These are phyloP conservation scores for Saccharomycopsis fibuligera DNA, from an alignment of 805 yeast genomes.

Conservation along the genomic window DNA sequence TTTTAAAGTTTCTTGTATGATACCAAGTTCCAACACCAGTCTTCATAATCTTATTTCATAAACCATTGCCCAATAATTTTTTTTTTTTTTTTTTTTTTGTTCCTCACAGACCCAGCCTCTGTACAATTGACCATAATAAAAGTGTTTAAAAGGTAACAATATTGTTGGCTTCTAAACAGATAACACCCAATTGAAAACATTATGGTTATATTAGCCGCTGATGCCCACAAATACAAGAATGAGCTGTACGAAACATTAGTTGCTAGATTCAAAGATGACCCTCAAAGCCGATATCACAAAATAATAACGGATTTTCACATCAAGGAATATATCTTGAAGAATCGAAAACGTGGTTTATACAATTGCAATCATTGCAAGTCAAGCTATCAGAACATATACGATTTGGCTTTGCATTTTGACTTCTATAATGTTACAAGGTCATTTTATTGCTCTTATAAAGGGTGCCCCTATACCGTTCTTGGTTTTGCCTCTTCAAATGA, in stretches of 20 bases:
- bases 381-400: constrained; percentile 9
- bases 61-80: too few relatives aligned
- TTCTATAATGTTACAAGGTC: constrained; percentile 10
- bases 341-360: constrained; percentile 34
- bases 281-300: constrained; percentile 8
- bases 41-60: too few relatives aligned
- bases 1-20: too few relatives aligned
- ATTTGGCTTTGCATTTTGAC: constrained; percentile 20
- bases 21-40: too few relatives aligned
- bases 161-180: too few relatives aligned
- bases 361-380: constrained; percentile 19
- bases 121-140: too few relatives aligned
- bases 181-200: neutral
- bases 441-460: constrained; percentile 5
- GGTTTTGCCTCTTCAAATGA: constrained; percentile 16
- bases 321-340: constrained; percentile 10
- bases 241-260: constrained; percentile 1
- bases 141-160: too few relatives aligned
- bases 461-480: constrained; percentile 16
- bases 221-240: neutral
- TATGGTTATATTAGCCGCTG: neutral
- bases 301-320: constrained; percentile 4
- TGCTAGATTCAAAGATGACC: constrained; percentile 1
- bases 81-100: too few relatives aligned
- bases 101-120: too few relatives aligned